Conservation (phyloP, 208 protist genomes). For the Crithidia brevicula region DNA sequence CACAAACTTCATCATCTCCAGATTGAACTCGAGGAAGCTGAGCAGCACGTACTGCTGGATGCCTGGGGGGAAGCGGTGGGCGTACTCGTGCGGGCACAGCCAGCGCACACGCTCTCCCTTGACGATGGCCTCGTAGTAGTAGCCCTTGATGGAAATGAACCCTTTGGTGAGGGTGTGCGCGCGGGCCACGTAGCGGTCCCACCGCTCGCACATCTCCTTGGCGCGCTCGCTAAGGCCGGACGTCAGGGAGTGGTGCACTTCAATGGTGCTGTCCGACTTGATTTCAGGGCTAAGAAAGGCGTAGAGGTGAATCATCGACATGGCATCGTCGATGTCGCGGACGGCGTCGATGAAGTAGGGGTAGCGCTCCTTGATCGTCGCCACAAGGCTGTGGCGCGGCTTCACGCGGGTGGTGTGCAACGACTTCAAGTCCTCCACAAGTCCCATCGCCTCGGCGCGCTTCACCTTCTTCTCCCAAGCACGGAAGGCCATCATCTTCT, state of each 20-base stretch:
- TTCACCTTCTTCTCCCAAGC: slow-evolving; percentile 94
- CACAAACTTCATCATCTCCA: slow-evolving; percentile 96
- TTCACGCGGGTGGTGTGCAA: slow-evolving; percentile 67
- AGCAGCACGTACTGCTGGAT: slow-evolving; percentile 97
- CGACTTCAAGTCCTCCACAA: slow-evolving; percentile 67
- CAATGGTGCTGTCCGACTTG: slow-evolving; percentile 72
- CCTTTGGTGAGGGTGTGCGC: slow-evolving; percentile 90
- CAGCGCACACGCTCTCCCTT: slow-evolving; percentile 96
- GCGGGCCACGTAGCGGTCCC: slow-evolving; percentile 85
- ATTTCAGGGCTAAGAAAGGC: slow-evolving; percentile 88
- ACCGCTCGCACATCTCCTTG: slow-evolving; percentile 69
- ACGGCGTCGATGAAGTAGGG: slow-evolving; percentile 98
- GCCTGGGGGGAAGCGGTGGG: slow-evolving; percentile 92
- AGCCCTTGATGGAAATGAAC: slow-evolving; percentile 99
- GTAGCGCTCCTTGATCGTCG: slow-evolving; percentile 97
- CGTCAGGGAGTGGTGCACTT: slow-evolving; percentile 79
- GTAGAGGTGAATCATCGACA: slow-evolving; percentile 97
- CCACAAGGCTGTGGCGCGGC: slow-evolving; percentile 93
- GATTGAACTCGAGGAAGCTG: slow-evolving; percentile 98
- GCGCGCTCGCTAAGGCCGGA: slow-evolving; percentile 81
- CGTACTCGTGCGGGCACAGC: slow-evolving; percentile 98
- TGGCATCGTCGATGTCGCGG: slow-evolving; percentile 96
- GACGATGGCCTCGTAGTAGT: slow-evolving; percentile 98
- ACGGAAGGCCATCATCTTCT: slow-evolving; percentile 95
- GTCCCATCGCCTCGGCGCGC: slow-evolving; percentile 85